A percentile compares a stretch with the other conserved stretches of the same genome.
These are phyloP conservation scores for Erucastrum elatum DNA, from an alignment of 345 rosid genomes.

Conservation along the genomic window DNA sequence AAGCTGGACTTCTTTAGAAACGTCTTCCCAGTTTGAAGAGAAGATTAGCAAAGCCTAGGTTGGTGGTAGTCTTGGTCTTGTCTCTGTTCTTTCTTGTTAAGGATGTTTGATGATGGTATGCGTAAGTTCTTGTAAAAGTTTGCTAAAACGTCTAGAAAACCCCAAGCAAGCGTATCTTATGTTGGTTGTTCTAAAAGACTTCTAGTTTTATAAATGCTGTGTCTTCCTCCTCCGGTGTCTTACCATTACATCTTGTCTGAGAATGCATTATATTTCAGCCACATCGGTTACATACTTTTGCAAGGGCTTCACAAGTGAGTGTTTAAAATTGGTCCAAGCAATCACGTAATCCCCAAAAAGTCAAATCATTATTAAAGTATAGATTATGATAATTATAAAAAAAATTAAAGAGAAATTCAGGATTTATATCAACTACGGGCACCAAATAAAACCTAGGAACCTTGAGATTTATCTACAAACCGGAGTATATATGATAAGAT, in stretches of 20 bases:
- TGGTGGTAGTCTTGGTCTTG: neutral
- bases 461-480: neutral
- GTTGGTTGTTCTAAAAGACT: neutral
- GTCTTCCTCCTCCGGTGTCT: neutral
- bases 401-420: neutral
- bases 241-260: neutral
- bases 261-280: neutral
- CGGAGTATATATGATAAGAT: too few species aligned
- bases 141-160: neutral
- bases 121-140: neutral
- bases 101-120: neutral
- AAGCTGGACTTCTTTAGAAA: constrained; percentile 11
- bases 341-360: neutral
- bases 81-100: constrained; percentile 3
- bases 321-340: neutral
- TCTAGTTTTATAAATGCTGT: neutral
- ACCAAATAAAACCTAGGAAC: neutral
- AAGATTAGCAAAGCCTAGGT: neutral
- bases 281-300: neutral
- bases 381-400: neutral
- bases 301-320: neutral
- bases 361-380: neutral
- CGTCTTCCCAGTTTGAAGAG: constrained; percentile 11
- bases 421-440: neutral
- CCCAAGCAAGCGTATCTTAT: neutral